Evolutionary conservation across 805 yeast genomes (phyloP).

Genomic region (Brettanomyces sp.): DNA sequence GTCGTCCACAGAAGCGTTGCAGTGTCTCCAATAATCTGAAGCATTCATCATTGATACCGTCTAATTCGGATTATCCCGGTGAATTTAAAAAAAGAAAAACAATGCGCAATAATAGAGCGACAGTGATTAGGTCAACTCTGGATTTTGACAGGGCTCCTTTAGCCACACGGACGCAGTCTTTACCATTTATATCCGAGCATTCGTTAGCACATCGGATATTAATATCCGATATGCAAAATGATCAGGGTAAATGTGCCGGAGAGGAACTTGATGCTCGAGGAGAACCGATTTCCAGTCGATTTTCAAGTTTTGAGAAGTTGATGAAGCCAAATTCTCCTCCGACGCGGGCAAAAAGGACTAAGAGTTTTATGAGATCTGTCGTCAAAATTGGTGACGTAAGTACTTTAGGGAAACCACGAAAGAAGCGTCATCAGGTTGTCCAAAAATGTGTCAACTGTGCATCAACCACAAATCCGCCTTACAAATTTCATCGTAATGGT

Average conservation of each 20-base stretch:
- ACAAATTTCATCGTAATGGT: slow-evolving; percentile 24
- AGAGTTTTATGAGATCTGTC: slow-evolving; percentile 22
- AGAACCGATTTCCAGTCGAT: slow-evolving; percentile 21
- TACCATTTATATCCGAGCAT: slow-evolving; percentile 24
- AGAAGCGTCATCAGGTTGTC: background rate
- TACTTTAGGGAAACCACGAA: slow-evolving; percentile 6
- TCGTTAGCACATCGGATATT: slow-evolving; percentile 24
- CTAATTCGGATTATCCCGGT: background rate
- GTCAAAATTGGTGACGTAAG: slow-evolving; percentile 23
- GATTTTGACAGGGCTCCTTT: slow-evolving; percentile 14
- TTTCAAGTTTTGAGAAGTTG: slow-evolving; percentile 21
- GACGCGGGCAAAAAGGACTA: slow-evolving; percentile 21
- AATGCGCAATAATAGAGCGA: background rate
- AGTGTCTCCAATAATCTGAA: background rate
- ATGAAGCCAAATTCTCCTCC: slow-evolving; percentile 17
- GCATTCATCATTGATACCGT: slow-evolving; percentile 5
- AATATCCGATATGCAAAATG: slow-evolving; percentile 19
- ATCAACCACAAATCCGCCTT: slow-evolving; percentile 21
- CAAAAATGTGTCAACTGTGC: slow-evolving; percentile 25
- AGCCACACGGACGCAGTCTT: slow-evolving; percentile 28
- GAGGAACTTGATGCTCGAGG: slow-evolving; percentile 16
- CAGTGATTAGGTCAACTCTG: background rate
- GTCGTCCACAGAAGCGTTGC: slow-evolving; percentile 1
- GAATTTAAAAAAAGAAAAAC: slow-evolving; percentile 11
- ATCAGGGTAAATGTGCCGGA: slow-evolving; percentile 1